phyloP scores from a whole-genome alignment of 257 asterid species.

The Salvia splendens region DNA sequence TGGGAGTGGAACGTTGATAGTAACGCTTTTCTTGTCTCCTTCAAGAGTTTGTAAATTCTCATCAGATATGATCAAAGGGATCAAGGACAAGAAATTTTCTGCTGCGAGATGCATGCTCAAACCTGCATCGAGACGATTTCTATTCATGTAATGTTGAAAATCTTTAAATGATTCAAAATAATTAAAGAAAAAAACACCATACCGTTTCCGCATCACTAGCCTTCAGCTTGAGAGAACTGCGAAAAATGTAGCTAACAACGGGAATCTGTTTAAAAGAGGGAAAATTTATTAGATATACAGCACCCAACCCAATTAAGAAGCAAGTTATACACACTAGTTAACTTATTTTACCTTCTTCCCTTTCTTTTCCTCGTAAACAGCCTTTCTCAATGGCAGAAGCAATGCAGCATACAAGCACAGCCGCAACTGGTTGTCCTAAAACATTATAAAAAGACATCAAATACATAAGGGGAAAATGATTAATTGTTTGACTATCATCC shows the following conservation, averaged over 20 bases:
- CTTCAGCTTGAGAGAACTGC: slow-evolving; percentile 77
- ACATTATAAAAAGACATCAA: neutral
- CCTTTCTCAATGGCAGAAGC: slow-evolving; percentile 63
- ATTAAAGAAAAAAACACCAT: slow-evolving; percentile 23
- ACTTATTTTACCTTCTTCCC: slow-evolving; percentile 59
- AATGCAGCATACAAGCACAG: slow-evolving; percentile 79
- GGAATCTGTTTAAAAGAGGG: slow-evolving; percentile 55
- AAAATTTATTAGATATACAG: neutral
- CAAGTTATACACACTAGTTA: neutral
- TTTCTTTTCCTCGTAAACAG: slow-evolving; percentile 65
- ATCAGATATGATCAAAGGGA: slow-evolving; percentile 51
- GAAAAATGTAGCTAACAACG: slow-evolving; percentile 57
- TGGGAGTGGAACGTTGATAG: slow-evolving; percentile 54
- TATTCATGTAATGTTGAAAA: neutral
- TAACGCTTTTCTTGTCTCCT: slow-evolving; percentile 57
- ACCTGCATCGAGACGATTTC: slow-evolving; percentile 51
- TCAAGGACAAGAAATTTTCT: slow-evolving; percentile 56
- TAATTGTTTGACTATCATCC: neutral
- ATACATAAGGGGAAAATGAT: neutral
- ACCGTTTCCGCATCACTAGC: slow-evolving; percentile 73
- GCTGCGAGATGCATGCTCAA: slow-evolving; percentile 61
- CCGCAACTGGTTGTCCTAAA: slow-evolving; percentile 69
- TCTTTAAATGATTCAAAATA: slow-evolving; percentile 1
- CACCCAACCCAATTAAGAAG: neutral
- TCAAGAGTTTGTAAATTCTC: slow-evolving; percentile 50